Base-by-base conservation (phyloP, 208 protist genomes). In the Trypanosoma cruzi region DNA sequence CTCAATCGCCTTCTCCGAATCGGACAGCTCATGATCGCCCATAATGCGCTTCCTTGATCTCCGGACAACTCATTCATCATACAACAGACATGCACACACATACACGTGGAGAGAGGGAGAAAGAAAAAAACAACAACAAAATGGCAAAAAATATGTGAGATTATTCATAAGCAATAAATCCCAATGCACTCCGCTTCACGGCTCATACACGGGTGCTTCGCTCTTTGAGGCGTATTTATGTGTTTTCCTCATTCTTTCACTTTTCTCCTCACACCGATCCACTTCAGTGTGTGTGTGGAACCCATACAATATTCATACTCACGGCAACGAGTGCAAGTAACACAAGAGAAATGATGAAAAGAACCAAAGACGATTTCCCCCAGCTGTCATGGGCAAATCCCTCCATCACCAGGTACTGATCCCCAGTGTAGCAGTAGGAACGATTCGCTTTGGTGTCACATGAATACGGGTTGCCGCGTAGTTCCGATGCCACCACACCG, bases 1-100 rank as follows among this genome's bases (percentile, higher is more conserved):
- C 88, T 99, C 96, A 69, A 99, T 98, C 48, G 96, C 97, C 71
- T 94, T 96, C 75, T 96, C 84, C 36, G 90, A 79, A 42, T 96
- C 88, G 20, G 71, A 85, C 42, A 97, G 67, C 49, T 99, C 96
- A 14, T 40, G 63, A 32, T 81, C 80, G 20, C 64, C 70, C 68
- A 84, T 91, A 10, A 50, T 82, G 0, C n/a, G n/a, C n/a, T n/a
- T n/a, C n/a, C n/a, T n/a, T n/a, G n/a, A n/a, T n/a, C n/a, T n/a
- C n/a, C n/a, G n/a, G n/a, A n/a, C n/a, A n/a, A n/a, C n/a, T n/a
- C n/a, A n/a, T n/a, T n/a, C n/a, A n/a, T n/a, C n/a, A n/a, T n/a
- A n/a, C n/a, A n/a, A n/a, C n/a, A n/a, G n/a, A n/a, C n/a, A n/a
- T n/a, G n/a, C n/a, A n/a, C n/a, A n/a, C n/a, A n/a, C n/a, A n/a